Evolutionary conservation across 805 yeast genomes (phyloP).

Genomic region (Zygoascus flipseniorum): DNA sequence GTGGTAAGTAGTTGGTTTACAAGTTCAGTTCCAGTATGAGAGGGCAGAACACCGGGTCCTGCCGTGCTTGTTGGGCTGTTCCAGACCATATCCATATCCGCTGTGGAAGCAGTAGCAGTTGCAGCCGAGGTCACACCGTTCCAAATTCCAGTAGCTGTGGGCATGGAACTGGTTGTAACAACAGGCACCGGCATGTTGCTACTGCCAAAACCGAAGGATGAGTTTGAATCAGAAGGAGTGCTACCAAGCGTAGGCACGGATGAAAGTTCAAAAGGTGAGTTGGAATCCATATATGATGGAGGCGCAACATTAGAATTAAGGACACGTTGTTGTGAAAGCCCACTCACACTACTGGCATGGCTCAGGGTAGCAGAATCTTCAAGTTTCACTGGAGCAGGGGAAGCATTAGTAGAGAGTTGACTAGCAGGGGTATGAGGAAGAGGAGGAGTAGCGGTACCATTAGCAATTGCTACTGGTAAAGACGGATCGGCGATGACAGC

Average conservation of each 20-base stretch:
- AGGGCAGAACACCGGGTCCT: background rate
- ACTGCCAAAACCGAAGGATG: background rate
- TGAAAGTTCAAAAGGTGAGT: background rate
- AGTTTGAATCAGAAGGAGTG: background rate
- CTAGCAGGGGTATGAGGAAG: background rate
- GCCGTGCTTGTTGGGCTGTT: background rate
- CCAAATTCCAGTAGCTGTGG: background rate
- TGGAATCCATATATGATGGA: background rate
- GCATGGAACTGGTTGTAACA: background rate
- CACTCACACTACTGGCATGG: background rate
- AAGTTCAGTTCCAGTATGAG: background rate
- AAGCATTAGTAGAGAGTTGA: background rate
- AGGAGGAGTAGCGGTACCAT: slow-evolving; percentile 2
- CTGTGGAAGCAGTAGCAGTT: background rate
- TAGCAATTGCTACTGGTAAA: slow-evolving; percentile 7
- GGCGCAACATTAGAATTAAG: background rate
- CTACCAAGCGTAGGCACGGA: background rate
- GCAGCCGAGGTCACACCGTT: background rate
- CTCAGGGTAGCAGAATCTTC: background rate
- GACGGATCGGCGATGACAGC: slow-evolving; percentile 18
- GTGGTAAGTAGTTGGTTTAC: background rate
- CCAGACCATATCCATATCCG: background rate
- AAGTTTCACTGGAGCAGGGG: background rate
- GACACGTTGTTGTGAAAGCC: background rate
- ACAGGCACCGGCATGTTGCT: background rate